phyloP scores from a whole-genome alignment of 1,139 yeast species.

The Saccharomycopsis crataegensis region DNA sequence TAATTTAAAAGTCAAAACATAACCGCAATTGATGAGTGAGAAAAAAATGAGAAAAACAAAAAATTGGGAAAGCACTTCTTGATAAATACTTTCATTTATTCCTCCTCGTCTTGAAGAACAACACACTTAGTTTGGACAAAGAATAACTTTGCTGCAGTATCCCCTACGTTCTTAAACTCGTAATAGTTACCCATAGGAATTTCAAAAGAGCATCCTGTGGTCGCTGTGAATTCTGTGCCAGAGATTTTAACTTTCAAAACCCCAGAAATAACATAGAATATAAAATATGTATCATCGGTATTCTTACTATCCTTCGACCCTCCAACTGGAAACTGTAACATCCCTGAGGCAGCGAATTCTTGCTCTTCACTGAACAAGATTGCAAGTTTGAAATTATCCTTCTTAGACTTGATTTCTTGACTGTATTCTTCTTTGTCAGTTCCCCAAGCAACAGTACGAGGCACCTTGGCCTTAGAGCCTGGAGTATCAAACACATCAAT shows the following conservation, averaged over 20 bases:
- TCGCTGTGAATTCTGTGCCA: conserved; percentile 51
- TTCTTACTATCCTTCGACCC: conserved; percentile 58
- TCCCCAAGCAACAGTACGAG: conserved; percentile 60
- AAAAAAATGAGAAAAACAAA: too few relatives aligned
- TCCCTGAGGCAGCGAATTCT: conserved; percentile 69
- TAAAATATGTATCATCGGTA: conserved; percentile 61
- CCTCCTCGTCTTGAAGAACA: conserved; percentile 11
- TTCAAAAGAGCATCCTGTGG: conserved; percentile 72
- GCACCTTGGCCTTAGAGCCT: conserved; percentile 37
- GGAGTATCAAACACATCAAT: conserved; percentile 50
- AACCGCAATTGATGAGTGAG: too few relatives aligned
- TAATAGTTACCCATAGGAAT: conserved; percentile 74
- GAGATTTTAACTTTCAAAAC: conserved; percentile 59
- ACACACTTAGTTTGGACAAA: conserved; percentile 59
- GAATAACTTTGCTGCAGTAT: conserved; percentile 50
- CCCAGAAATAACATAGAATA: conserved; percentile 72
- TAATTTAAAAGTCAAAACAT: too few relatives aligned
- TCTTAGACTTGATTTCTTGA: conserved; percentile 35
- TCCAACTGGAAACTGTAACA: conserved; percentile 58
- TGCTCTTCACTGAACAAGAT: conserved; percentile 61
- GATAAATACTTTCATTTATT: not conserved
- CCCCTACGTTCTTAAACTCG: conserved; percentile 54
- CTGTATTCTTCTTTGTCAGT: conserved; percentile 50
- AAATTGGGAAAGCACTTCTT: too few relatives aligned
- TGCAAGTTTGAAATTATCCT: conserved; percentile 57